phyloP scores from a whole-genome alignment of 805 yeast species.

The Hyphopichia homilentoma region DNA sequence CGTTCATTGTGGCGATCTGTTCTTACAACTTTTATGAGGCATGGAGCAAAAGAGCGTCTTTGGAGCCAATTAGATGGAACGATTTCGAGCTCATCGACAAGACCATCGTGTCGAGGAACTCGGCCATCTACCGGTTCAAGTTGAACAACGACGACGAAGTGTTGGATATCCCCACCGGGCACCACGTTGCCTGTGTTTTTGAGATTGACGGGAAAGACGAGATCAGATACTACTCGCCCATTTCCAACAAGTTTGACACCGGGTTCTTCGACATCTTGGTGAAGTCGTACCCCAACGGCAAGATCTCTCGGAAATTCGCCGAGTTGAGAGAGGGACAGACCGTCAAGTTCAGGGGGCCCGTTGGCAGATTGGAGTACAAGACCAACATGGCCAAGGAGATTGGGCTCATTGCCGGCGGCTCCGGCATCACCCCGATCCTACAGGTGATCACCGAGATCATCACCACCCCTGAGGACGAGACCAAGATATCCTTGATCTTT shows the following conservation, averaged over 20 bases:
- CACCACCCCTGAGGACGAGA: slow-evolving; percentile 63
- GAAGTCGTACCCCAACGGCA: slow-evolving; percentile 71
- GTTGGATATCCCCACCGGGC: slow-evolving; percentile 69
- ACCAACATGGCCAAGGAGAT: slow-evolving; percentile 59
- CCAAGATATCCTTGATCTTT: slow-evolving; percentile 58
- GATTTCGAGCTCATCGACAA: slow-evolving; percentile 69
- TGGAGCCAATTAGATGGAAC: slow-evolving; percentile 54
- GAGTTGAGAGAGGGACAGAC: slow-evolving; percentile 58
- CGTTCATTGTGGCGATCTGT: slow-evolving; percentile 32
- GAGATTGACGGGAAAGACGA: slow-evolving; percentile 48
- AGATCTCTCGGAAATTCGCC: slow-evolving; percentile 66
- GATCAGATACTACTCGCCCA: slow-evolving; percentile 72
- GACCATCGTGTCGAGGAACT: slow-evolving; percentile 65
- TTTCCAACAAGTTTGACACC: slow-evolving; percentile 61
- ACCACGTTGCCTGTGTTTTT: slow-evolving; percentile 62
- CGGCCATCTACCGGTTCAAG: slow-evolving; percentile 73
- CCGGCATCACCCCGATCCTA: slow-evolving; percentile 87
- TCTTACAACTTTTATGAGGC: slow-evolving; percentile 34
- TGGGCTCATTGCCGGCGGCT: slow-evolving; percentile 77
- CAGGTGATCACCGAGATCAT: slow-evolving; percentile 72
- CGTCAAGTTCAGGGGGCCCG: slow-evolving; percentile 75
- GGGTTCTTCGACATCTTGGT: slow-evolving; percentile 77
- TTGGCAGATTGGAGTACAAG: slow-evolving; percentile 62
- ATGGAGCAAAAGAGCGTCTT: slow-evolving; percentile 40
- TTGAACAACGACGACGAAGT: slow-evolving; percentile 57